Evolutionary conservation across 106 monocot genomes (phyloP).

Genomic region (Posidonia australis): DNA sequence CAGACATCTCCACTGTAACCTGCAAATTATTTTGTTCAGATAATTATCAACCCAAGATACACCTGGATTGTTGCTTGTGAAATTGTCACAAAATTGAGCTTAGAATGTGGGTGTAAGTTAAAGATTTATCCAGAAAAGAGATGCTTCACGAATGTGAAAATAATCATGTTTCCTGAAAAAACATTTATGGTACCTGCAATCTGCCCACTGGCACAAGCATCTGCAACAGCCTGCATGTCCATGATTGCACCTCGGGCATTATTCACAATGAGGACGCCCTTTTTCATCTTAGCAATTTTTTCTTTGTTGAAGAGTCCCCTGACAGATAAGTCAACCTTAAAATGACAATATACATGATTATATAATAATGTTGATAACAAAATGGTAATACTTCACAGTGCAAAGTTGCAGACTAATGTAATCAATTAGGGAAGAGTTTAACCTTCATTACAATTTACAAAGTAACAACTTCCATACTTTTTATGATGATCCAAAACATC

Average conservation of each 20-base stretch:
- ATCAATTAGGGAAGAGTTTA: too few relatives aligned
- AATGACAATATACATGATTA: neutral
- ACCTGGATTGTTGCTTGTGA: too few relatives aligned
- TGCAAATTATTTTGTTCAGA: constrained; percentile 11
- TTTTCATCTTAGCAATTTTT: constrained; percentile 83
- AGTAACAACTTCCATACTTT: too few relatives aligned
- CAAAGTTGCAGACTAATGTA: too few relatives aligned
- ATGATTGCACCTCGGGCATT: constrained; percentile 95
- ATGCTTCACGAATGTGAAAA: too few relatives aligned
- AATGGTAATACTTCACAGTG: neutral
- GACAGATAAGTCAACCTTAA: constrained; percentile 4
- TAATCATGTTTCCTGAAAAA: neutral
- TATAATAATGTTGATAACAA: neutral
- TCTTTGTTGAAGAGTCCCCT: constrained; percentile 90
- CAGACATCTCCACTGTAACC: constrained; percentile 99
- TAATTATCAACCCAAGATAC: too few relatives aligned
- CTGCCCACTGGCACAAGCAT: constrained; percentile 80
- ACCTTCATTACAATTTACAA: too few relatives aligned
- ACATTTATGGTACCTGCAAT: constrained; percentile 47
- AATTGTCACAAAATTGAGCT: too few relatives aligned
- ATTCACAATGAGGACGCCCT: constrained; percentile 91
- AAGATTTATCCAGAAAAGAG: too few relatives aligned
- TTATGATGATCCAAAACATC: too few relatives aligned
- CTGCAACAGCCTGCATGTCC: constrained; percentile 87
- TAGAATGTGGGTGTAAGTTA: too few relatives aligned